These are phyloP conservation scores for Clarireedia monteithiana DNA, from an alignment of 2,329 filamentous ascomycete genomes.

Conservation along the genomic window DNA sequence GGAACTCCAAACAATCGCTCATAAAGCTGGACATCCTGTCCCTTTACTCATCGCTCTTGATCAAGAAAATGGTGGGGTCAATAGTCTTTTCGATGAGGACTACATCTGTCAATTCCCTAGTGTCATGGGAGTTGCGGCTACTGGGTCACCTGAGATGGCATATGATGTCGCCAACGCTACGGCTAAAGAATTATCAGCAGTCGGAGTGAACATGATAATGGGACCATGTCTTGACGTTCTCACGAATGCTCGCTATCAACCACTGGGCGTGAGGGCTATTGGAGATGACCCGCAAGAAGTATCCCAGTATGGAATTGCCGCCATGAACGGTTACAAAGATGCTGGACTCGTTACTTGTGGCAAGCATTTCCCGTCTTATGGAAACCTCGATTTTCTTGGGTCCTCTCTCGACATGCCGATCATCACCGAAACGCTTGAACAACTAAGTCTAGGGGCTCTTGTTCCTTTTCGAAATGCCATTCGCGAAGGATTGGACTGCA, in stretches of 20 bases:
- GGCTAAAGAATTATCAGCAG: constrained; percentile 83
- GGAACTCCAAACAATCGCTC: constrained; percentile 86
- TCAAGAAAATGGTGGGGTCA: constrained; percentile 97
- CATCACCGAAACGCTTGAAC: constrained; percentile 89
- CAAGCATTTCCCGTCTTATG: constrained; percentile 95
- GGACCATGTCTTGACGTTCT: constrained; percentile 90
- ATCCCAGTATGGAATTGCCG: constrained; percentile 83
- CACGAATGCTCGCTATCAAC: constrained; percentile 87
- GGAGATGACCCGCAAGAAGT: constrained; percentile 94
- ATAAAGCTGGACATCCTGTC: constrained; percentile 80
- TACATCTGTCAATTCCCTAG: constrained; percentile 96
- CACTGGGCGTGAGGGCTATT: constrained; percentile 78
- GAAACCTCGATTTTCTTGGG: constrained; percentile 87
- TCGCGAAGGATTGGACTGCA: constrained; percentile 76
- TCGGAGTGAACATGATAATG: constrained; percentile 92
- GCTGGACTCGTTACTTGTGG: constrained; percentile 83
- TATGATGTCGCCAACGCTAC: constrained; percentile 91
- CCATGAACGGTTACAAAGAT: constrained; percentile 87
- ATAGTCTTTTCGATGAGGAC: constrained; percentile 91
- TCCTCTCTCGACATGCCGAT: constrained; percentile 89
- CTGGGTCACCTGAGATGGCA: constrained; percentile 74
- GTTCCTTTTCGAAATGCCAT: constrained; percentile 91
- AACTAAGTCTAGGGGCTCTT: constrained; percentile 82
- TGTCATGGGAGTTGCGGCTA: constrained; percentile 93
- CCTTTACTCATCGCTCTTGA: constrained; percentile 87